phyloP scores from a whole-genome alignment of 208 protist genomes.

The Trichomonas gallinae region DNA sequence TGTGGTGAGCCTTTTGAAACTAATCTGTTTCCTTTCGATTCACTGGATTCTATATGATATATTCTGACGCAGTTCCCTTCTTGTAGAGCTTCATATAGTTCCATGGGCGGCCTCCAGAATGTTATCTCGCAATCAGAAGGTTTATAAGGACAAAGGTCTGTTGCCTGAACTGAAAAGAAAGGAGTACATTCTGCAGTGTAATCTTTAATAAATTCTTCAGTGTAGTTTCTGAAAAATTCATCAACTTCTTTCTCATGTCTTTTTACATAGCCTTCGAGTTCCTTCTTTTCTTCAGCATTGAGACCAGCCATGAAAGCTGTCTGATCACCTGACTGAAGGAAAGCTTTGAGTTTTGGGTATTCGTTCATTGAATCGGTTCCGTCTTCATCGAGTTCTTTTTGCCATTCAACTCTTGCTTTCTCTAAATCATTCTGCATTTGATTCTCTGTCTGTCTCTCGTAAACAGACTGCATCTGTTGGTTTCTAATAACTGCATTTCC shows the following conservation, averaged over 20 bases:
- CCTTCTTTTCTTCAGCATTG: not conserved
- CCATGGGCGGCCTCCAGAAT: not conserved
- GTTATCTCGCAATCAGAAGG: not conserved
- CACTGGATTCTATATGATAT: not conserved
- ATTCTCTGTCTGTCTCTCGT: not conserved
- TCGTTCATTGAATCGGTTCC: not conserved
- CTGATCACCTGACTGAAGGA: not conserved
- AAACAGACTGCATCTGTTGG: not conserved
- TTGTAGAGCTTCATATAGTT: not conserved
- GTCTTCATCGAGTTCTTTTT: conserved; percentile 17
- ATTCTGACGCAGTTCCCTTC: not conserved
- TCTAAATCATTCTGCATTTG: not conserved
- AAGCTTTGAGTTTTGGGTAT: not conserved
- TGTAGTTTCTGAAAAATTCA: not conserved
- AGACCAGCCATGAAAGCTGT: not conserved
- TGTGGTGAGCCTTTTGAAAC: not conserved
- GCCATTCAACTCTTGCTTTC: not conserved
- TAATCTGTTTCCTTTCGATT: not conserved
- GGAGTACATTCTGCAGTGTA: not conserved
- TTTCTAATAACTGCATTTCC: not conserved
- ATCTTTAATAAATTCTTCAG: not conserved
- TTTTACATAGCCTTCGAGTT: not conserved
- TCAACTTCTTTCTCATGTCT: not conserved
- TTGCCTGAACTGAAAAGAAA: not conserved
- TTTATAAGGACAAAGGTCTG: not conserved